Percentiles rank a stretch among this genome's conserved stretches.
phyloP scores from a whole-genome alignment of 352 stramenopile species.

The Phytophthora palmivora region DNA sequence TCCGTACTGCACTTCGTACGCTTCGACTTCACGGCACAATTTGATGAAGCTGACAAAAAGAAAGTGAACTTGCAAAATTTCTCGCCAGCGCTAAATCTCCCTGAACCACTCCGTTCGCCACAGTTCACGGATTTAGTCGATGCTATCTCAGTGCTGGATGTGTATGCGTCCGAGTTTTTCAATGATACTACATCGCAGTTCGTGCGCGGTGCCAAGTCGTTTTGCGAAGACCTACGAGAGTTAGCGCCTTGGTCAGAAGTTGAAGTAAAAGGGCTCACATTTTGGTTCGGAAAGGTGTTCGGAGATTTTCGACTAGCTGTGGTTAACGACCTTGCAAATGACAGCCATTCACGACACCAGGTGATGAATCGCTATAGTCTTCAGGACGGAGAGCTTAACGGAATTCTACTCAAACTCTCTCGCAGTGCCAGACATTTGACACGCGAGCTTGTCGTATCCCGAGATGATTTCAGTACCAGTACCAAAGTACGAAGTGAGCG shows the following conservation, averaged over 20 bases:
- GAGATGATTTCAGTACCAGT: no score
- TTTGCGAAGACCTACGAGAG: constrained; percentile 1
- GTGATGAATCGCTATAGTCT: not conserved
- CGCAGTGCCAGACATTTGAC: no score
- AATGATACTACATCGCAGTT: not conserved
- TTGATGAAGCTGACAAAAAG: not conserved
- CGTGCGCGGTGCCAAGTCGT: not conserved
- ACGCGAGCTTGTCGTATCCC: no score
- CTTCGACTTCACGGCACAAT: not conserved
- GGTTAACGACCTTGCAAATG: not conserved
- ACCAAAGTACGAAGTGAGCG: no score
- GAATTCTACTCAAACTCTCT: constrained; percentile 4
- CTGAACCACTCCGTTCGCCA: not conserved
- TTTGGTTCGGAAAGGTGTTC: constrained; percentile 9
- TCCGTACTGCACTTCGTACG: constrained; percentile 5
- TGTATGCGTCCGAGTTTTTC: not conserved
- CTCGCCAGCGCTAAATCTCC: not conserved
- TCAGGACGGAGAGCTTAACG: constrained; percentile 2
- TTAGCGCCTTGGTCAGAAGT: not conserved
- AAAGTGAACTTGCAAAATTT: constrained; percentile 4
- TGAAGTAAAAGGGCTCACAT: constrained; percentile 1
- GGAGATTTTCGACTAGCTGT: constrained; percentile 1
- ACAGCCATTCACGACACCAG: not conserved
- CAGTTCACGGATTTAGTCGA: not conserved
- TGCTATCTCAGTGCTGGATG: not conserved